These are phyloP conservation scores for Aureobasidium sp. DNA, from an alignment of 2,329 filamentous ascomycete species.

Conservation along the genomic window DNA sequence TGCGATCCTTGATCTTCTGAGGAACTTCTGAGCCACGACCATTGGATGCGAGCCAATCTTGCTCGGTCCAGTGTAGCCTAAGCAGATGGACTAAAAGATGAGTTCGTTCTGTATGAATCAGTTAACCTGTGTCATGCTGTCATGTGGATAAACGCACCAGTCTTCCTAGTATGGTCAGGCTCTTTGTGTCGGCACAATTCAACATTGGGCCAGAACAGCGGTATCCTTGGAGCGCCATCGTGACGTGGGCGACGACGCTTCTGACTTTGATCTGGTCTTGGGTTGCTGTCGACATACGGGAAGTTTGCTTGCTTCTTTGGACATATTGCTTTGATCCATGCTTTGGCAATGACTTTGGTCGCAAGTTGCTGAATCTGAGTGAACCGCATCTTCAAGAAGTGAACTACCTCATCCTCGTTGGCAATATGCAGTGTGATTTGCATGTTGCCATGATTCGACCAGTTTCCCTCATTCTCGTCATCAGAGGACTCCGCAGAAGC, in stretches of 20 bases:
- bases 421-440: slow-evolving; percentile 18
- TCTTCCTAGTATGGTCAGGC: slow-evolving; percentile 65
- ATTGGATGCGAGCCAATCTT: slow-evolving; percentile 13
- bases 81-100: slow-evolving; percentile 14
- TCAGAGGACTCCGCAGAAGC: background rate
- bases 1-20: slow-evolving; percentile 1
- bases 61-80: slow-evolving; percentile 14
- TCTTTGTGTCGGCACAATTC: slow-evolving; percentile 58
- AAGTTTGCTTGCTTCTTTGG: slow-evolving; percentile 71
- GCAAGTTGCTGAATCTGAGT: slow-evolving; percentile 62
- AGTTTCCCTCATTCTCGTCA: slow-evolving; percentile 5
- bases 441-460: slow-evolving; percentile 1
- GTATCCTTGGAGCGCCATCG: slow-evolving; percentile 19
- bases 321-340: slow-evolving; percentile 67
- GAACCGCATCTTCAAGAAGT: slow-evolving; percentile 56
- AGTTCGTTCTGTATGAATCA: slow-evolving; percentile 8
- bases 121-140: background rate
- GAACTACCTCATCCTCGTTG: slow-evolving; percentile 32
- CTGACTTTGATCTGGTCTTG: slow-evolving; percentile 31
- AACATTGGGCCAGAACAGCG: slow-evolving; percentile 31
- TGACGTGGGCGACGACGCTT: slow-evolving; percentile 6
- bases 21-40: slow-evolving; percentile 7
- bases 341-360: slow-evolving; percentile 66
- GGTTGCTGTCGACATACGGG: slow-evolving; percentile 52
- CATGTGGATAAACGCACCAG: slow-evolving; percentile 40